Evolutionary conservation across 1,284 basidiomycete species (phyloP).

Genomic region (Cutaneotrichosporon cyanovorans): DNA sequence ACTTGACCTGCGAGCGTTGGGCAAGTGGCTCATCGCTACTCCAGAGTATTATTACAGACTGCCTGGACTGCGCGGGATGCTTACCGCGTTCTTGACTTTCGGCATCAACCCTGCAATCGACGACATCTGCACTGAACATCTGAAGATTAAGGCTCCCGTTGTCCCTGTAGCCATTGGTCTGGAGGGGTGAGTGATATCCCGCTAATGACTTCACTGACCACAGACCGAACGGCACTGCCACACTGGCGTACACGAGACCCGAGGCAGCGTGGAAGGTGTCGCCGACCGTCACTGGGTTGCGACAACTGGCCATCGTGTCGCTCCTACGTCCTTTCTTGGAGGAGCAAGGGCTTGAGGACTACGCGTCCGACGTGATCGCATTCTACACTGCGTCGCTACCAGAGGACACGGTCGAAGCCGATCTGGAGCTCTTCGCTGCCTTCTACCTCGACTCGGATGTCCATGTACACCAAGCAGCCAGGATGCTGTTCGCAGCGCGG

Average conservation of each 20-base stretch:
- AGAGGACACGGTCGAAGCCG: conserved; percentile 56
- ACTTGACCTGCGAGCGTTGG: conserved; percentile 25
- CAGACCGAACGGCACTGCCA: conserved; percentile 5
- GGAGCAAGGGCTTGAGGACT: conserved; percentile 63
- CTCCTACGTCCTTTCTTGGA: conserved; percentile 63
- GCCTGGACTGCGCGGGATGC: conserved; percentile 29
- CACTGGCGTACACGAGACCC: not conserved
- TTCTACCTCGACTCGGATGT: conserved; percentile 65
- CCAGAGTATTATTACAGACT: conserved; percentile 16
- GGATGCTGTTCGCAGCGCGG: conserved; percentile 66
- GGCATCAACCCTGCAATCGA: conserved; percentile 57
- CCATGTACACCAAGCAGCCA: conserved; percentile 66
- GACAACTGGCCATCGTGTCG: conserved; percentile 60
- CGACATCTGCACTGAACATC: conserved; percentile 50
- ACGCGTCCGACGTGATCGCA: conserved; percentile 61
- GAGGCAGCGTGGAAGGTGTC: conserved; percentile 61
- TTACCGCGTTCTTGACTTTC: conserved; percentile 48
- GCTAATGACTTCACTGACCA: not conserved
- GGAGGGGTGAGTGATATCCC: conserved; percentile 47
- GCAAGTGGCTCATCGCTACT: conserved; percentile 18
- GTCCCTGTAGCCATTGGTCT: conserved; percentile 49
- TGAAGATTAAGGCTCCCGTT: conserved; percentile 45
- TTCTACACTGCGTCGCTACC: conserved; percentile 68
- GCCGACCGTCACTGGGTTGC: conserved; percentile 55
- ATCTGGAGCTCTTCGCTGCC: conserved; percentile 61